A percentile compares a stretch with the other conserved stretches of the same genome.
Evolutionary conservation across 2,329 filamentous ascomycete species (phyloP).

Genomic region (Dichotomopilus funicola): DNA sequence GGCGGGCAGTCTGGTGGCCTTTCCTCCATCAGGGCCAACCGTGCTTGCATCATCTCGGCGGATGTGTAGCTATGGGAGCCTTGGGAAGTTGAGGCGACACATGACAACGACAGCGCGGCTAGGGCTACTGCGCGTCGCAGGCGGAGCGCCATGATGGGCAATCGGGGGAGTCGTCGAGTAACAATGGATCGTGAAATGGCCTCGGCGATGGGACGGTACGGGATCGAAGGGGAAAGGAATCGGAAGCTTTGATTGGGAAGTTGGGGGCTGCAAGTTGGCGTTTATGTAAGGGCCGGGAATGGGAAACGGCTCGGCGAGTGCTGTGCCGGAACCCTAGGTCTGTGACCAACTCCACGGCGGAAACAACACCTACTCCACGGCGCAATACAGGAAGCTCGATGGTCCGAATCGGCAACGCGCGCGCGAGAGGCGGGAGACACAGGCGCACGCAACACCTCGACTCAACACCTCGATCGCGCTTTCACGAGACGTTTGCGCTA

Average conservation of each 20-base stretch:
- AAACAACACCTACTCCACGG: slow-evolving; percentile 7
- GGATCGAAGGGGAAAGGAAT: background rate
- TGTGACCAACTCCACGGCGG: slow-evolving; percentile 17
- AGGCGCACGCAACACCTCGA: background rate
- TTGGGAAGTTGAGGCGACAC: slow-evolving; percentile 31
- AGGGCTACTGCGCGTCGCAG: slow-evolving; percentile 34
- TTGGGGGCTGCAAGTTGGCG: background rate
- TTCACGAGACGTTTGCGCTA: too few relatives aligned
- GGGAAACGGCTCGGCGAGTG: slow-evolving; percentile 11
- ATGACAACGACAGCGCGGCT: slow-evolving; percentile 37
- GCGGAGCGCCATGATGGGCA: slow-evolving; percentile 35
- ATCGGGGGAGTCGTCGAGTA: slow-evolving; percentile 2
- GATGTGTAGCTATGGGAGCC: slow-evolving; percentile 59
- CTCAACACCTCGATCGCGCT: too few relatives aligned
- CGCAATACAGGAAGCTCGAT: background rate
- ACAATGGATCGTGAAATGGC: background rate
- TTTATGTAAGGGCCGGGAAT: background rate
- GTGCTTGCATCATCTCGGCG: slow-evolving; percentile 54
- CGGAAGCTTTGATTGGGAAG: background rate
- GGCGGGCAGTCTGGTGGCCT: slow-evolving; percentile 73
- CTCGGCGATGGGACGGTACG: background rate
- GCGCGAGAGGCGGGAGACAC: slow-evolving; percentile 6
- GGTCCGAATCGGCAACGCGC: background rate
- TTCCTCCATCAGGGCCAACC: slow-evolving; percentile 65
- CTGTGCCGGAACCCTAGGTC: slow-evolving; percentile 15